A percentile compares a stretch with the other conserved stretches of the same genome.
phyloP scores from a whole-genome alignment of 2,329 filamentous ascomycete species.

The Blumeriella jaapii region DNA sequence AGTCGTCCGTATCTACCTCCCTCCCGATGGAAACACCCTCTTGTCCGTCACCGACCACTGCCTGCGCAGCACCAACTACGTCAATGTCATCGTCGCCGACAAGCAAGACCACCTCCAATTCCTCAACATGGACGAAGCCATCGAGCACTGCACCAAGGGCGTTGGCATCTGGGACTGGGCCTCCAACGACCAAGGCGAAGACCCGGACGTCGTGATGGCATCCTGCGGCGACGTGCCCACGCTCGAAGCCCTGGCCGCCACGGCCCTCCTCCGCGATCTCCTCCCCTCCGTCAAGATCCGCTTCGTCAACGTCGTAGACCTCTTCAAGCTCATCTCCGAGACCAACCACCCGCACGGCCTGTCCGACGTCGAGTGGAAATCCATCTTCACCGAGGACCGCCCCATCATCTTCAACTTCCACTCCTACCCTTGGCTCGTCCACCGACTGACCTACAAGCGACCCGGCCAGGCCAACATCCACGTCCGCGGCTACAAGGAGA shows the following conservation, averaged over 20 bases:
- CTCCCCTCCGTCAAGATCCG: conserved; percentile 64
- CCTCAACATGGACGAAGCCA: conserved; percentile 59
- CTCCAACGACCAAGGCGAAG: conserved; percentile 53
- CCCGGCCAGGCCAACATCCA: conserved; percentile 56
- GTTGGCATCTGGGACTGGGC: conserved; percentile 70
- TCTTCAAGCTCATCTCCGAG: conserved; percentile 67
- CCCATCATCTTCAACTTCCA: conserved; percentile 80
- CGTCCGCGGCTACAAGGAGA: conserved; percentile 71
- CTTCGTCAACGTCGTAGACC: conserved; percentile 69
- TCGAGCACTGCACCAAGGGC: conserved; percentile 68
- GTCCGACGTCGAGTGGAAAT: conserved; percentile 50
- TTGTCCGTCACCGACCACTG: conserved; percentile 69
- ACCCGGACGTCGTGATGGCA: conserved; percentile 68
- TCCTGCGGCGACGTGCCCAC: conserved; percentile 66
- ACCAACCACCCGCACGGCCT: conserved; percentile 64
- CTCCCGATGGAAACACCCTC: conserved; percentile 68
- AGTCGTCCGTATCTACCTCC: conserved; percentile 70
- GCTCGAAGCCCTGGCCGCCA: conserved; percentile 62
- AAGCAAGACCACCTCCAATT: conserved; percentile 72
- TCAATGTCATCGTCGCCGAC: conserved; percentile 71
- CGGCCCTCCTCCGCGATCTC: conserved; percentile 59
- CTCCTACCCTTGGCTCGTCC: conserved; percentile 70
- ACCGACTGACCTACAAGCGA: conserved; percentile 65
- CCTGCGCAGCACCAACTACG: conserved; percentile 61
- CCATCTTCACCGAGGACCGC: conserved; percentile 60